Base-by-base conservation (phyloP, 441 rosid species). In the Flueggea neowawraea region DNA sequence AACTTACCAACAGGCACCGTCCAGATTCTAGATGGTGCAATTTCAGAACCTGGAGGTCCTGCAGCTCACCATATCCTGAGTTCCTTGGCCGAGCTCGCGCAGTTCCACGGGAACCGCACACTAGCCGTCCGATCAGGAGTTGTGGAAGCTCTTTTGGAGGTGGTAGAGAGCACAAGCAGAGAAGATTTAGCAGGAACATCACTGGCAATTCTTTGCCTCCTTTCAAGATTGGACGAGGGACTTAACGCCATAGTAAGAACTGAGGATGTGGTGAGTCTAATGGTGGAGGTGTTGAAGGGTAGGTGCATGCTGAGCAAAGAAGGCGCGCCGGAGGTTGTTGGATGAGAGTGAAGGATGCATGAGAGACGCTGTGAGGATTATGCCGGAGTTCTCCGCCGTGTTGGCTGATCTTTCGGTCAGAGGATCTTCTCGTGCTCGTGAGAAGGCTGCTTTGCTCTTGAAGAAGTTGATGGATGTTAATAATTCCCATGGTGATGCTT, bases 101-200 rank as follows among this genome's bases (percentile, higher is more conserved):
- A 78, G 65, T 84, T 82, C 68, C 92, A 86, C 15, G 87, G 89
- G 16, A 86, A 84, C 68, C 84, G 87, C 74, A 82, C 82, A 3
- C 12, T 84, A 12, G 92, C 89, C 0, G 82, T 82, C n/a, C 77
- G 77, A 12, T 49, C 78, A 4, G 87, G 84, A 16, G 82, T 78
- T 0, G 67, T 86, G 0, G 16, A 80, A 0, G 72, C 67, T 5
- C 77, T 84, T 17, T 31, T 86, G 47, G 57, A 62, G 15, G n/a
- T 84, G 2, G 63, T 71, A 2, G 69, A 64, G 55, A 74, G 78
- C 0, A 61, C 36, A 6, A 9, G 69, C 0, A 70, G 69, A 0
- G 84, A 80, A 59, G 89, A 82, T 58, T 60, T 84, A 14, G 68
- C 81, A 0, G 86, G 86, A 31, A 80, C 78, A 3, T 73, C 86